These are phyloP conservation scores for Terana coerulea DNA, from an alignment of 768 basidiomycete species.

Conservation along the genomic window DNA sequence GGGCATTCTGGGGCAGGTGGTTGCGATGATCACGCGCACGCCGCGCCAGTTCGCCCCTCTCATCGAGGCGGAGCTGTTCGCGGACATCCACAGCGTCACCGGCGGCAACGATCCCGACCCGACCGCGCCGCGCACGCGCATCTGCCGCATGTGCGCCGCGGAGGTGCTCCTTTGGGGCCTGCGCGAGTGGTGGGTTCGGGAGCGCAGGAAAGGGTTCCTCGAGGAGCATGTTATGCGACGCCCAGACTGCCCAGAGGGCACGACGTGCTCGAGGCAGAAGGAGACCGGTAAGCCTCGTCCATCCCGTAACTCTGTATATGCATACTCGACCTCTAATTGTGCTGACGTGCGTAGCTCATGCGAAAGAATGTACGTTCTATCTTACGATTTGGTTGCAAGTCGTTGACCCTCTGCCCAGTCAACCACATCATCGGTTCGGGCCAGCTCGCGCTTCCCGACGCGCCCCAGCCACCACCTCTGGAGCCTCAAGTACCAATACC, in stretches of 20 bases:
- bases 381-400: too few species aligned
- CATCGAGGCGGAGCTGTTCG: conserved; percentile 67
- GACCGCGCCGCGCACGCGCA: conserved; percentile 52
- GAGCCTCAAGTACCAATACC: neutral
- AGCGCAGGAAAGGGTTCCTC: conserved; percentile 65
- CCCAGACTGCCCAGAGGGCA: conserved; percentile 67
- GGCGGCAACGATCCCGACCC: conserved; percentile 55
- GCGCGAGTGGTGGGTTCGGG: conserved; percentile 80
- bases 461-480: neutral
- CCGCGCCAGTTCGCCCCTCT: conserved; percentile 62
- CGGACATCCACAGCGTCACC: conserved; percentile 58
- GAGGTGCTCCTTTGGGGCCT: conserved; percentile 76
- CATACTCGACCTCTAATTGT: neutral
- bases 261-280: conserved; percentile 54
- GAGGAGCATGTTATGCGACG: conserved; percentile 53
- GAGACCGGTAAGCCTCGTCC: conserved; percentile 50
- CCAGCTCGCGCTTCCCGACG: neutral
- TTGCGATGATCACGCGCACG: conserved; percentile 54
- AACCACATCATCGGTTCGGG: conserved; percentile 29
- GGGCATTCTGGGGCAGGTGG: conserved; percentile 48
- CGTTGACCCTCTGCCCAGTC: conserved; percentile 17
- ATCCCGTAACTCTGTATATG: neutral
- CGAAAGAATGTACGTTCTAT: conserved; percentile 62
- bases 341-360: conserved; percentile 46
- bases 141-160: conserved; percentile 70